Evolutionary conservation across 306 rosid species (phyloP), one percentile per base, ranked within the genome.

Genomic region (Corylus heterophylla): DNA sequence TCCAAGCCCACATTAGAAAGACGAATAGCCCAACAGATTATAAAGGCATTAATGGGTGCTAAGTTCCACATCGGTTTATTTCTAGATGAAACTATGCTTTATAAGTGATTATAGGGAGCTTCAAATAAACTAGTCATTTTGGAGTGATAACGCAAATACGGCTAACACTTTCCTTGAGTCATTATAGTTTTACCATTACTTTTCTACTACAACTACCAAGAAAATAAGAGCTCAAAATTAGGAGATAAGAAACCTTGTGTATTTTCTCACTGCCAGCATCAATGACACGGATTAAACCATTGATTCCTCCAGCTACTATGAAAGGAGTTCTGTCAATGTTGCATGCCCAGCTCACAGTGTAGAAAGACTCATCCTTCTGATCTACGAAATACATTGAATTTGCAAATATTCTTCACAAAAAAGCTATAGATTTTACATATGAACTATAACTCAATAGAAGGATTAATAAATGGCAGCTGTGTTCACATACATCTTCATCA

Each of bases 311-410:
- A 67, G 96, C 98, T 78, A 93, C 96, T 55, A 88, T 85, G 81
- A 85, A 75, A 0, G 99, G 97, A 54, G 80, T 71, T 69, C 99
- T 98, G 76, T 92, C 88, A 7, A 64, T 68, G 61, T 79, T 78
- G 83, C 93, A 88, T 12, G 99, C 98, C 99, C 98, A 95, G 77
- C 94, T 87, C 74, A 89, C 94, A 59, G 96, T 87, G 91, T 91
- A 95, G 83, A 95, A 95, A 47, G 99, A 91, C 81, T 93, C 99
- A 77, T 95, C 96, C 97, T 93, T 95, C 99, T 95, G 97, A 82
- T 89, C 89, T 83, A 90, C 93, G 88, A 50, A 87, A 76, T 71
- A 83, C 74, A 79, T 79, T 35, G 68, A 75, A 79, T 35, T 78
- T 83, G 80, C 73, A 79, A 49, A 69, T 66, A n/a, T 49, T 67